Conservation (phyloP, 2,329 filamentous ascomycete genomes). For the Alternaria ethzedia region DNA sequence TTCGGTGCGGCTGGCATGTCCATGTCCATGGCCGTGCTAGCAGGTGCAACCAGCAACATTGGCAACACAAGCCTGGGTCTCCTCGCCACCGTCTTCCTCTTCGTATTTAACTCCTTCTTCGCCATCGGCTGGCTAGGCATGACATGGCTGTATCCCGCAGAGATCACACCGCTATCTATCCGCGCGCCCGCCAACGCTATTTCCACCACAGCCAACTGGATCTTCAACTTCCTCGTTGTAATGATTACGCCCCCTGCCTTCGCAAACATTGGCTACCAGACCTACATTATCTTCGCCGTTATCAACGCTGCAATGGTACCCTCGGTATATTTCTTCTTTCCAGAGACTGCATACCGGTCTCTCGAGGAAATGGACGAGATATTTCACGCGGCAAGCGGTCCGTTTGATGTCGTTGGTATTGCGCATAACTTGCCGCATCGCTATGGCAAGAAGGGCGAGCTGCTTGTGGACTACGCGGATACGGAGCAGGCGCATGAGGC, state of each 20-base stretch:
- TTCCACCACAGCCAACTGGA: conserved; percentile 72
- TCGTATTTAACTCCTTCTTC: conserved; percentile 93
- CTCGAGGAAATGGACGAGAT: conserved; percentile 62
- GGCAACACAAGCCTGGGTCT: conserved; percentile 41
- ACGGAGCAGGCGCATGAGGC: conserved; percentile 42
- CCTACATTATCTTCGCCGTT: conserved; percentile 64
- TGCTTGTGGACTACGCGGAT: conserved; percentile 60
- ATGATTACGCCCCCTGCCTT: conserved; percentile 70
- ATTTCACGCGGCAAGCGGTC: conserved; percentile 62
- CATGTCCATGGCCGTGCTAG: conserved; percentile 44
- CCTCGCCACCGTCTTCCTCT: conserved; percentile 76
- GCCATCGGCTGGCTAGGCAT: conserved; percentile 77
- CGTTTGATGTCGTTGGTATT: conserved; percentile 58
- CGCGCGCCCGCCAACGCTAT: conserved; percentile 86
- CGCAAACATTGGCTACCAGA: conserved; percentile 60
- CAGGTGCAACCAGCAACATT: conserved; percentile 39
- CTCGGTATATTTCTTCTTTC: conserved; percentile 66
- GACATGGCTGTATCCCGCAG: conserved; percentile 70
- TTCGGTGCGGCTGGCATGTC: conserved; percentile 48
- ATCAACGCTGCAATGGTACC: conserved; percentile 64
- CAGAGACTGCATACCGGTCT: conserved; percentile 61
- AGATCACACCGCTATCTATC: conserved; percentile 88
- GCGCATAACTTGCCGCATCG: conserved; percentile 61
- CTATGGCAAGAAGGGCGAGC: conserved; percentile 64
- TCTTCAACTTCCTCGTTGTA: conserved; percentile 66